Conservation (phyloP, 2,329 filamentous ascomycete species). For the Diaporthe longicolla region DNA sequence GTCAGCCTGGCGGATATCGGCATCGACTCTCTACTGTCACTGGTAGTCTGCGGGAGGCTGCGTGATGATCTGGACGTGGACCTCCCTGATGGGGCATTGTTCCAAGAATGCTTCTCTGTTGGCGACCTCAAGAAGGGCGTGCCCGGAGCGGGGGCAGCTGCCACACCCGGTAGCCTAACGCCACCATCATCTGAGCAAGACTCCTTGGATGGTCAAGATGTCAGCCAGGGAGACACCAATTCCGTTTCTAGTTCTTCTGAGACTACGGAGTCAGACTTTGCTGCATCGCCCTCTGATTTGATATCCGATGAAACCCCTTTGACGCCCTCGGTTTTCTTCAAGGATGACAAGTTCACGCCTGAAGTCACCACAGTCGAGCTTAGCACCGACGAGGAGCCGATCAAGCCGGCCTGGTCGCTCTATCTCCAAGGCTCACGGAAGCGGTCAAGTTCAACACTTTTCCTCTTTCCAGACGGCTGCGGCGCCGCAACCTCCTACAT, state of each 20-base stretch:
- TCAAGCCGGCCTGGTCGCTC: neutral
- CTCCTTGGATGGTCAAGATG: neutral
- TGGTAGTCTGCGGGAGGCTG: slow-evolving; percentile 8
- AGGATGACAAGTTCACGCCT: neutral
- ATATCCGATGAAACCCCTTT: neutral
- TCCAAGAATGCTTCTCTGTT: neutral
- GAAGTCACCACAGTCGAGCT: neutral
- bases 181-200: neutral
- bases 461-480: slow-evolving; percentile 49
- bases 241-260: neutral
- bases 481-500: slow-evolving; percentile 48
- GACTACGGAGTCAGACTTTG: neutral
- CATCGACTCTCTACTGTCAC: slow-evolving; percentile 15
- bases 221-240: neutral
- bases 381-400: neutral
- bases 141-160: neutral
- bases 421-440: slow-evolving; percentile 39
- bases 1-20: slow-evolving; percentile 1
- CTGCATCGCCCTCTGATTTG: neutral
- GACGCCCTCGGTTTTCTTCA: neutral
- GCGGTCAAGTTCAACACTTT: slow-evolving; percentile 46
- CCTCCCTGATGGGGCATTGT: neutral
- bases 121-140: slow-evolving; percentile 5
- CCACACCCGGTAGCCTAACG: neutral
- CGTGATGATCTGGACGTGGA: slow-evolving; percentile 26